Conservation (phyloP, 1,139 yeast genomes). For the Pichia sp. region DNA sequence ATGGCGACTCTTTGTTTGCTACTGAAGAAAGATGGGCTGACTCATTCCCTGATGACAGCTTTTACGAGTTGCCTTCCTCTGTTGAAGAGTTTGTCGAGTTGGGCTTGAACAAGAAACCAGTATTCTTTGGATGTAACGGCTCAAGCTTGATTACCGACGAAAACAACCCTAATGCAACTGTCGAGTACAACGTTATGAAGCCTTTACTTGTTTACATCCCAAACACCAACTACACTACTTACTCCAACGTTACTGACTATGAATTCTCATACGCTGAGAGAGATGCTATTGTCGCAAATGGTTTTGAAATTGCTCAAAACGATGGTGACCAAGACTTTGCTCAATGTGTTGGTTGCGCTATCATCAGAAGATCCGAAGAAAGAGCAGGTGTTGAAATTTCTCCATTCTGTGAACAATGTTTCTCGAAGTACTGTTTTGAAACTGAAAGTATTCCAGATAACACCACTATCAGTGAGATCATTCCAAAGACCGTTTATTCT, state of each 20-base stretch:
- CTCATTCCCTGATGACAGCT: slow-evolving; percentile 42
- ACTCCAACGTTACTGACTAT: slow-evolving; percentile 46
- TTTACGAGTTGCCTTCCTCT: slow-evolving; percentile 49
- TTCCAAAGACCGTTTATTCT: slow-evolving; percentile 21
- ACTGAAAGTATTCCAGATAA: slow-evolving; percentile 8
- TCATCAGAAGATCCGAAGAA: slow-evolving; percentile 54
- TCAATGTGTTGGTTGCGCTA: slow-evolving; percentile 57
- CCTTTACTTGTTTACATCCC: slow-evolving; percentile 56
- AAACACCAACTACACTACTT: slow-evolving; percentile 44
- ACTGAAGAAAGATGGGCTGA: slow-evolving; percentile 33
- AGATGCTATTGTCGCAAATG: slow-evolving; percentile 46
- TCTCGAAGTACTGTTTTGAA: slow-evolving; percentile 36
- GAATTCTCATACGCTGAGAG: slow-evolving; percentile 43
- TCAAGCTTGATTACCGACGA: slow-evolving; percentile 33
- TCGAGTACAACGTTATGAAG: slow-evolving; percentile 38
- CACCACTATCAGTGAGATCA: slow-evolving; percentile 13
- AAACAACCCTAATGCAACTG: slow-evolving; percentile 20
- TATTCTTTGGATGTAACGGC: slow-evolving; percentile 49
- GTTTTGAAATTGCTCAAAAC: slow-evolving; percentile 52
- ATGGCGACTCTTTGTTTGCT: slow-evolving; percentile 51
- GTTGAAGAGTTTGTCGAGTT: slow-evolving; percentile 37
- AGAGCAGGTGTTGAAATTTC: slow-evolving; percentile 32
- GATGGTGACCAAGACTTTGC: slow-evolving; percentile 36
- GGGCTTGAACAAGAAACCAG: slow-evolving; percentile 46
- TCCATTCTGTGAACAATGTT: slow-evolving; percentile 38